phyloP scores from a whole-genome alignment of 1,284 basidiomycete genomes.

The Irpex rosettiformis region DNA sequence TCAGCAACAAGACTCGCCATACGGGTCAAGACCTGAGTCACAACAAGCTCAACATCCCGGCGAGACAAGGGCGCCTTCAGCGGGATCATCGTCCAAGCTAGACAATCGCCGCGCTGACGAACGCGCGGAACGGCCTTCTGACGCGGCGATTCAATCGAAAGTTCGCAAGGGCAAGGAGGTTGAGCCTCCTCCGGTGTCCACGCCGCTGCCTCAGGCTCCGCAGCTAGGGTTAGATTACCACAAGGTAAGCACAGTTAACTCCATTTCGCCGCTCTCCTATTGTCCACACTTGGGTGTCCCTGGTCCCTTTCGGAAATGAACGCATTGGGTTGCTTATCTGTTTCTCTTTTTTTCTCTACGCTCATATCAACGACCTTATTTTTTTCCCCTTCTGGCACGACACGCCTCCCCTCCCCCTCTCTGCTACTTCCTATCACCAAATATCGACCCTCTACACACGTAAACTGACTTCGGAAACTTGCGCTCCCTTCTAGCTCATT shows the following conservation, averaged over 20 bases:
- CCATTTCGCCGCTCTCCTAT: background rate
- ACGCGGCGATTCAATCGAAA: constrained; percentile 18
- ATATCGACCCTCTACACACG: background rate
- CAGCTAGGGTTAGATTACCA: constrained; percentile 41
- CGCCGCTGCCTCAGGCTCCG: constrained; percentile 18
- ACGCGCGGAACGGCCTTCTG: constrained; percentile 19
- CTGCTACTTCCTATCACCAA: background rate
- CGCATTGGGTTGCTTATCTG: constrained; percentile 16
- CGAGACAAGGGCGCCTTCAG: constrained; percentile 15
- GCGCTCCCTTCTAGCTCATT: constrained; percentile 31
- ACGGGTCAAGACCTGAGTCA: constrained; percentile 14
- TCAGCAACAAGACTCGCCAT: constrained; percentile 27
- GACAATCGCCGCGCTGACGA: constrained; percentile 28
- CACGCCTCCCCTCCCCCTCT: background rate
- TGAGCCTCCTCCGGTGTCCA: constrained; percentile 20
- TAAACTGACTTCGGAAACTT: background rate
- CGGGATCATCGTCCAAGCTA: constrained; percentile 23
- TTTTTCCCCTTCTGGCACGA: background rate
- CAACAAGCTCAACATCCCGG: constrained; percentile 11
- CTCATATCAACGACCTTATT: constrained; percentile 12
- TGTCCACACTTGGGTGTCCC: constrained; percentile 2
- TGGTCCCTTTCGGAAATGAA: background rate
- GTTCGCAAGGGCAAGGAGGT: constrained; percentile 24
- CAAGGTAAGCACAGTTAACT: constrained; percentile 37
- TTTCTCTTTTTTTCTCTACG: background rate